phyloP scores from a whole-genome alignment of 441 rosid genomes.

The Pelargonium myrrhifolium region DNA sequence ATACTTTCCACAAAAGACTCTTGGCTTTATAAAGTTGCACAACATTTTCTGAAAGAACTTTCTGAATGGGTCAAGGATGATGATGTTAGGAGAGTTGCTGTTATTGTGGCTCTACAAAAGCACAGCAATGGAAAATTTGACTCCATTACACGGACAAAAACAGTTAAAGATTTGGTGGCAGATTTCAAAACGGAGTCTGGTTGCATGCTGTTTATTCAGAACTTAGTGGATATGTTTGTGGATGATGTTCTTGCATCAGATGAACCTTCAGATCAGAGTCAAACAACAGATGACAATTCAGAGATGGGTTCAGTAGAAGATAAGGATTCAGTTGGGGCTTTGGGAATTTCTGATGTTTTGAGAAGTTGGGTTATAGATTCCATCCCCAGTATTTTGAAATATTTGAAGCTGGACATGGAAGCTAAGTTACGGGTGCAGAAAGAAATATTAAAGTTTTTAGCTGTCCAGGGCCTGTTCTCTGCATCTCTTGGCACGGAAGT shows the following conservation, averaged over 20 bases:
- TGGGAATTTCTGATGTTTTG: slow-evolving; percentile 57
- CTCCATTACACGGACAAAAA: slow-evolving; percentile 54
- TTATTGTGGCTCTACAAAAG: slow-evolving; percentile 70
- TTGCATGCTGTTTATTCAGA: slow-evolving; percentile 68
- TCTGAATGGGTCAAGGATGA: slow-evolving; percentile 66
- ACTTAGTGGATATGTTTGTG: slow-evolving; percentile 63
- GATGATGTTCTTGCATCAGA: slow-evolving; percentile 67
- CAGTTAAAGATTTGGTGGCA: slow-evolving; percentile 65
- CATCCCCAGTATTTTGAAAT: slow-evolving; percentile 62
- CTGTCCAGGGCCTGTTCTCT: slow-evolving; percentile 88
- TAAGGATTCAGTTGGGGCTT: slow-evolving; percentile 50
- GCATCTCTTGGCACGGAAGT: slow-evolving; percentile 92
- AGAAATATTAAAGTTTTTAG: slow-evolving; percentile 79
- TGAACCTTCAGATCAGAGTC: slow-evolving; percentile 96
- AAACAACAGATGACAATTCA: slow-evolving; percentile 95
- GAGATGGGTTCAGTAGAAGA: slow-evolving; percentile 81
- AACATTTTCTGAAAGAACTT: slow-evolving; percentile 63
- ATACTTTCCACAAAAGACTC: slow-evolving; percentile 76
- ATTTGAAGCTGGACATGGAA: slow-evolving; percentile 60
- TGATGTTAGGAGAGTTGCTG: slow-evolving; percentile 74
- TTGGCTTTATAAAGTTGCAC: slow-evolving; percentile 79
- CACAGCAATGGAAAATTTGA: slow-evolving; percentile 91
- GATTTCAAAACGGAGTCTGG: slow-evolving; percentile 78
- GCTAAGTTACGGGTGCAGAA: slow-evolving; percentile 65
- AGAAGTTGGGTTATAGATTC: slow-evolving; percentile 89